Evolutionary conservation across 2,329 filamentous ascomycete genomes (phyloP).

Genomic region (Hyphodiscus sp.): DNA sequence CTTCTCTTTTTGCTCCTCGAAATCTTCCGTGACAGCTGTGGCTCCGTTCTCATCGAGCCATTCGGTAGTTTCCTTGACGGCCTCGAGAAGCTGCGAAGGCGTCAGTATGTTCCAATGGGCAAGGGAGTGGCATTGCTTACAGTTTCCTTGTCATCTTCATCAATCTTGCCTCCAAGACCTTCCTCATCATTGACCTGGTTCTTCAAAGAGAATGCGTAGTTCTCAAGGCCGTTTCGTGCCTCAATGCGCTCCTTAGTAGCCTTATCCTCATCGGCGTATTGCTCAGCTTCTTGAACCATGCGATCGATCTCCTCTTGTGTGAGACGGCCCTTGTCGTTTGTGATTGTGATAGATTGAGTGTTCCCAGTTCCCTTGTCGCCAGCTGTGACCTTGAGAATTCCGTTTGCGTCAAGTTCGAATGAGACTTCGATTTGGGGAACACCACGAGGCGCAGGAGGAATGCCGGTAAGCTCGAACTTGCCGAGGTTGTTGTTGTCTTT

Average conservation of each 20-base stretch:
- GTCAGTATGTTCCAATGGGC: neutral
- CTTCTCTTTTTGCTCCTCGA: constrained; percentile 99
- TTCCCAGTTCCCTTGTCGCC: constrained; percentile 98
- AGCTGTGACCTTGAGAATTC: constrained; percentile 93
- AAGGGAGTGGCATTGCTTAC: constrained; percentile 42
- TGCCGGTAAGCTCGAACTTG: constrained; percentile 96
- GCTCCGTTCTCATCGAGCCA: constrained; percentile 95
- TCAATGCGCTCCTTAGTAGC: constrained; percentile 95
- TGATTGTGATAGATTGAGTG: constrained; percentile 95
- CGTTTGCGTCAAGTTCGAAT: constrained; percentile 97
- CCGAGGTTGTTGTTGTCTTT: constrained; percentile 97
- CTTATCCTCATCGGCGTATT: constrained; percentile 99
- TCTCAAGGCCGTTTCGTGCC: constrained; percentile 93
- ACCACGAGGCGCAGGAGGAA: constrained; percentile 89
- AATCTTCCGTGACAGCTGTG: constrained; percentile 83
- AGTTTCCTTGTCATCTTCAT: constrained; percentile 96
- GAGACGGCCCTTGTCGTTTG: constrained; percentile 98
- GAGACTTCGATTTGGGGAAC: constrained; percentile 98
- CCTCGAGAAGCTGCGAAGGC: constrained; percentile 67
- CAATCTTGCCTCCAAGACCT: constrained; percentile 95
- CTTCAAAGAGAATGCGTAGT: constrained; percentile 98
- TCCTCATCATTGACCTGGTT: constrained; percentile 98
- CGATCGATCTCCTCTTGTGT: constrained; percentile 96
- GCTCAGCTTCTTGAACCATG: constrained; percentile 97
- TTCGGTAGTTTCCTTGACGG: constrained; percentile 92